These are phyloP conservation scores for Globisporangium apiculatum DNA, from an alignment of 352 stramenopile species.

Conservation along the genomic window DNA sequence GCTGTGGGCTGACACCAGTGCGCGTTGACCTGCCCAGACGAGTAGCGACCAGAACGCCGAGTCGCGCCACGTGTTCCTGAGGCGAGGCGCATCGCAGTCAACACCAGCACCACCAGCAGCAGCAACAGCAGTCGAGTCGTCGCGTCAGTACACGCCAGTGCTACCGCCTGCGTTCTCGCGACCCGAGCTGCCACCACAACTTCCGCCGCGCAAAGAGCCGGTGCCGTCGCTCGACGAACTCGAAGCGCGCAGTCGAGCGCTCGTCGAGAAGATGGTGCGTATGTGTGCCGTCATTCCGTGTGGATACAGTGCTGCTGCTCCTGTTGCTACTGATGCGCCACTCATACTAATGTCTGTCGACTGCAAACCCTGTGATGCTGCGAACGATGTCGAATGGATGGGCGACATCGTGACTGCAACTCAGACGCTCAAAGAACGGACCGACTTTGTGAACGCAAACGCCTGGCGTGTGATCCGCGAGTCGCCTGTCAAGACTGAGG, in stretches of 20 bases:
- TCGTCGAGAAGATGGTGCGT: constrained; percentile 24
- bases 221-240: constrained; percentile 49
- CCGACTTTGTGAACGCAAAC: constrained; percentile 69
- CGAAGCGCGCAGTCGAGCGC: constrained; percentile 26
- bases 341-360: not conserved
- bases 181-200: constrained; percentile 1
- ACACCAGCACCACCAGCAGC: constrained; percentile 9
- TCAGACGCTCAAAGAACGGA: constrained; percentile 49
- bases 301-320: too few relatives aligned
- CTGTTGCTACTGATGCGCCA: too few relatives aligned
- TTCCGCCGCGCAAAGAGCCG: constrained; percentile 26
- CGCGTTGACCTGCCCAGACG: constrained; percentile 1
- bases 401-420: too few relatives aligned
- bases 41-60: constrained; percentile 2
- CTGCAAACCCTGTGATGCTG: too few relatives aligned
- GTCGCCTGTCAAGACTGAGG: constrained; percentile 6
- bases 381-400: too few relatives aligned
- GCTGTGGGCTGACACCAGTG: not conserved
- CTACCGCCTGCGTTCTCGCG: constrained; percentile 9
- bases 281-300: too few relatives aligned
- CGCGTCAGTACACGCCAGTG: too few relatives aligned
- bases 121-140: not conserved
- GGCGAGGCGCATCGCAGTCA: constrained; percentile 16
- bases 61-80: constrained; percentile 28
- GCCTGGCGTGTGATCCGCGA: constrained; percentile 73